Percentiles rank a stretch among this genome's conserved stretches.
phyloP scores from a whole-genome alignment of 768 basidiomycete genomes.

The Thelephora ganbajun region DNA sequence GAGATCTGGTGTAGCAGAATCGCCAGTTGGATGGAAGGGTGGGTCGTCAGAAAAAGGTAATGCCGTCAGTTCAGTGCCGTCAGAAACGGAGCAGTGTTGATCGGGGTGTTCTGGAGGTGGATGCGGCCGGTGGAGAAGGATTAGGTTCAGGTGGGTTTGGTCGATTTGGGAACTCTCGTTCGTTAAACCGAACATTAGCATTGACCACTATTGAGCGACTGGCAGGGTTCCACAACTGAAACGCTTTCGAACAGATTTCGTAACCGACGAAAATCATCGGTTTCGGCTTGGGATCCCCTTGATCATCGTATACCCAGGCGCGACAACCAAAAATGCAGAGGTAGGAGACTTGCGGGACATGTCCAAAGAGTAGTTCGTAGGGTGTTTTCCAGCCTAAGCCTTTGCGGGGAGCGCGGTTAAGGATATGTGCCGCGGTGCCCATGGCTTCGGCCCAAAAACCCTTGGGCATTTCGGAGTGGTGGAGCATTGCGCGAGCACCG shows the following conservation, averaged over 20 bases:
- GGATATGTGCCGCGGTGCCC: neutral
- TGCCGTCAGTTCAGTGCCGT: no score
- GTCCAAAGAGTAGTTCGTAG: slow-evolving; percentile 7
- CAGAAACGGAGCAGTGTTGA: no score
- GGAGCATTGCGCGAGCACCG: no score
- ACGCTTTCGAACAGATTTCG: neutral
- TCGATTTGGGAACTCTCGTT: neutral
- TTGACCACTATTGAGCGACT: no score
- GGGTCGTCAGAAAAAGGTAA: no score
- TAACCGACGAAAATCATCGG: neutral
- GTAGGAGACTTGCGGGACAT: slow-evolving; percentile 16
- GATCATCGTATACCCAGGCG: slow-evolving; percentile 11
- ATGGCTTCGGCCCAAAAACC: neutral
- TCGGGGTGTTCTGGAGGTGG: no score
- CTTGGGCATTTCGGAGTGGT: no score
- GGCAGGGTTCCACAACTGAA: neutral
- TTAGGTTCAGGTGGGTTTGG: no score
- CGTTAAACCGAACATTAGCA: neutral
- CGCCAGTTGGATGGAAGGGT: no score
- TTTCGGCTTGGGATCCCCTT: neutral
- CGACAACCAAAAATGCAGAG: slow-evolving; percentile 18
- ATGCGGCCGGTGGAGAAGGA: neutral
- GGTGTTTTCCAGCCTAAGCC: slow-evolving; percentile 6
- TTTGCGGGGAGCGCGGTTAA: neutral
- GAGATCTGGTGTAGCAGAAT: no score